Conservation (phyloP, 805 yeast genomes). For the Lipomyces orientalis region DNA sequence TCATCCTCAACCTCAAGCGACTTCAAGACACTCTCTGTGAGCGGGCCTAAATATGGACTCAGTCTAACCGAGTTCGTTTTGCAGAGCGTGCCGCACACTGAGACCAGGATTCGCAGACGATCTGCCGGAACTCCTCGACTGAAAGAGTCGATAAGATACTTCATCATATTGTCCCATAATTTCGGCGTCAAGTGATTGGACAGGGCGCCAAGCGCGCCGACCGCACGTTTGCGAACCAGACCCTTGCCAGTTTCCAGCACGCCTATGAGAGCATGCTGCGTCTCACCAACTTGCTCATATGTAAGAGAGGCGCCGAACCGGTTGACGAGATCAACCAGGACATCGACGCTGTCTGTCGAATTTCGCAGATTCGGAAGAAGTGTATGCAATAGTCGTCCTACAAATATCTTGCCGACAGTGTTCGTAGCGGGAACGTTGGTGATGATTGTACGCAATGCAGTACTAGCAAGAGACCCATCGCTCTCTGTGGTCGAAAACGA, state of each 20-base stretch:
- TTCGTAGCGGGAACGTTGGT: conserved; percentile 39
- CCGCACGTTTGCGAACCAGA: conserved; percentile 57
- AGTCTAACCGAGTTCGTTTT: conserved; percentile 37
- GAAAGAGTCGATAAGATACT: conserved; percentile 25
- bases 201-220: conserved; percentile 55
- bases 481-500: conserved; percentile 45
- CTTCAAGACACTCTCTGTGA: conserved; percentile 39
- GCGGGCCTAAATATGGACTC: conserved; percentile 26
- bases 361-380: conserved; percentile 29
- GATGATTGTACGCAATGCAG: conserved; percentile 47
- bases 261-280: conserved; percentile 45
- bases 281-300: conserved; percentile 45
- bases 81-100: conserved; percentile 42
- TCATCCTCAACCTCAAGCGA: conserved; percentile 44
- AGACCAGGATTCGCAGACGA: conserved; percentile 25
- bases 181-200: conserved; percentile 43
- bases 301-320: conserved; percentile 54
- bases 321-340: conserved; percentile 60
- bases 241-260: conserved; percentile 52
- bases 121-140: conserved; percentile 19
- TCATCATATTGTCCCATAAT: conserved; percentile 40
- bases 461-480: conserved; percentile 48
- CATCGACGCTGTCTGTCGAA: conserved; percentile 64
- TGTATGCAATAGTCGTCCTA: conserved; percentile 40
- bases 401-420: conserved; percentile 40